Conservation (phyloP, 2,329 filamentous ascomycete species). For the Calycina marina region DNA sequence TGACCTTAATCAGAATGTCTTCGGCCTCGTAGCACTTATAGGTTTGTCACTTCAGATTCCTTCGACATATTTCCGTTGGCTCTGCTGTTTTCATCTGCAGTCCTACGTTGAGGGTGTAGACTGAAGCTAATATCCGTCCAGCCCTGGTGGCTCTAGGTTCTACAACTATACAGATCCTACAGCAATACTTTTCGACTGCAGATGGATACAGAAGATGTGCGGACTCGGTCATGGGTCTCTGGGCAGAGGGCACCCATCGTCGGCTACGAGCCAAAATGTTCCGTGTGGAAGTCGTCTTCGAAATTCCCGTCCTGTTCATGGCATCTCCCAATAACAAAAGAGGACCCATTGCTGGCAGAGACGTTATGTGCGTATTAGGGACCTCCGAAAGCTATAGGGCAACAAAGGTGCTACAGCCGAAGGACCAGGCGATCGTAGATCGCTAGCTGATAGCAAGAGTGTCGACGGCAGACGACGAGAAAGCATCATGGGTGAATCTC, state of each 20-base stretch:
- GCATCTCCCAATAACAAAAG: slow-evolving; percentile 15
- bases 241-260: slow-evolving; percentile 20
- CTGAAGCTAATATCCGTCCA: no score
- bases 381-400: slow-evolving; percentile 13
- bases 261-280: slow-evolving; percentile 22
- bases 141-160: slow-evolving; percentile 23
- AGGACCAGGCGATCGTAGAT: slow-evolving; percentile 8
- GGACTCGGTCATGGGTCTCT: slow-evolving; percentile 20
- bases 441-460: slow-evolving; percentile 19
- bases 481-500: slow-evolving; percentile 38
- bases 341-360: slow-evolving; percentile 14
- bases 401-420: slow-evolving; percentile 9
- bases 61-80: no score
- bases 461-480: slow-evolving; percentile 41
- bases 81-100: no score
- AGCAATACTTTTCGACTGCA: slow-evolving; percentile 26
- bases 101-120: no score
- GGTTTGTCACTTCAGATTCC: no score
- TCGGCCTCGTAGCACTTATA: slow-evolving; percentile 21
- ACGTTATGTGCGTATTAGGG: slow-evolving; percentile 18
- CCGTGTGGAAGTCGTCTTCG: slow-evolving; percentile 25
- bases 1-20: slow-evolving; percentile 17
- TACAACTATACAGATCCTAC: slow-evolving; percentile 21
- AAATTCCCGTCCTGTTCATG: slow-evolving; percentile 23
- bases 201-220: slow-evolving; percentile 25